Evolutionary conservation across 2,329 filamentous ascomycete species (phyloP).

Genomic region (Seiridium unicorne): DNA sequence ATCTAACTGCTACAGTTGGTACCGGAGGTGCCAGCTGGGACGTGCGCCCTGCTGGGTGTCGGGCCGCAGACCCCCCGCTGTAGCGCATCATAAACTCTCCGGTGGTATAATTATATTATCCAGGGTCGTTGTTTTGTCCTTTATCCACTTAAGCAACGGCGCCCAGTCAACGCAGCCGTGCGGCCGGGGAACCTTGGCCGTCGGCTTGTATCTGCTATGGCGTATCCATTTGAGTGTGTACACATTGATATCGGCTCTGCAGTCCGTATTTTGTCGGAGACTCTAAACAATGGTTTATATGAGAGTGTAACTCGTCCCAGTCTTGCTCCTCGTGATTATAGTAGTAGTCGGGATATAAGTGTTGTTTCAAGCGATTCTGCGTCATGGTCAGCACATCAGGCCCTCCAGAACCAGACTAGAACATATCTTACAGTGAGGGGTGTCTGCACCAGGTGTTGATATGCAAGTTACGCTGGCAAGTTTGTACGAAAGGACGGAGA

Average conservation of each 20-base stretch:
- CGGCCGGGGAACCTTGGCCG: conserved; percentile 6
- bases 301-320: neutral
- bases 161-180: conserved; percentile 11
- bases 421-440: no score
- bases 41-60: no score
- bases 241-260: conserved; percentile 2
- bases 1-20: no score
- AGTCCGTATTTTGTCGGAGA: neutral
- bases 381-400: neutral
- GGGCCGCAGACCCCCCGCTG: no score
- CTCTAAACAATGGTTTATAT: neutral
- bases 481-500: no score
- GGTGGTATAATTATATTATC: no score
- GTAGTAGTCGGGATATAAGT: neutral
- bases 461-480: no score
- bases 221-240: conserved; percentile 12
- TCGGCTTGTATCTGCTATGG: conserved; percentile 5
- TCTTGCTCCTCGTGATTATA: neutral
- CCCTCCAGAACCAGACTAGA: no score
- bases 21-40: no score
- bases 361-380: neutral
- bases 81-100: no score
- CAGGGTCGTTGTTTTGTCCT: no score
- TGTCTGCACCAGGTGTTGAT: no score
- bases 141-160: conserved; percentile 10